Base-by-base conservation (phyloP, 352 stramenopile species). In the Phytophthora niederhauseri region DNA sequence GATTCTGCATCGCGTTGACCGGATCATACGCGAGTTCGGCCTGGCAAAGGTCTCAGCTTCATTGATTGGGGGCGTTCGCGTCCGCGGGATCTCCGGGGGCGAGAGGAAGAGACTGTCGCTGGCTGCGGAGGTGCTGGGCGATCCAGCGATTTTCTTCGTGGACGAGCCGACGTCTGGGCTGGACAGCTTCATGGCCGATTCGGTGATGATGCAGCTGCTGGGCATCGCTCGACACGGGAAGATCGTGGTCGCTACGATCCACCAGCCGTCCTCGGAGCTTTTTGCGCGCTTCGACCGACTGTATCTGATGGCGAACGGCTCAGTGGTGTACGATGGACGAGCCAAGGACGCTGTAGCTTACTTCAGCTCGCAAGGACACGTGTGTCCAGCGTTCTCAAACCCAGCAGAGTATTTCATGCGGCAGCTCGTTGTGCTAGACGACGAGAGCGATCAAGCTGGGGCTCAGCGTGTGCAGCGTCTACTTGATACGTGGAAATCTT, bases 221-320 rank as follows among this genome's bases (percentile, higher is more conserved):
- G 75, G 83, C 20, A 76, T 97, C 24, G 87, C 88, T 12, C 78
- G 83, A 51, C 49, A 81, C n/a, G 89, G 90, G 1, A 86, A 87
- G 38, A 97, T 86, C 2, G 78, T 97, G n/a, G 74, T 98, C 28
- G 81, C 87, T 15, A 92, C 93, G 1, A 97, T 97, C 76, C 90
- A 96, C n/a, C n/a, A n/a, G n/a, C n/a, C n/a, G n/a, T n/a, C n/a
- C n/a, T n/a, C n/a, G n/a, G n/a, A n/a, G n/a, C n/a, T n/a, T n/a
- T n/a, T n/a, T n/a, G n/a, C n/a, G n/a, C n/a, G n/a, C n/a, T n/a
- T n/a, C n/a, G n/a, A n/a, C n/a, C n/a, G n/a, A n/a, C n/a, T n/a
- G n/a, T n/a, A n/a, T 52, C 54, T 90, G 58, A 63, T 90, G 1
- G 70, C 65, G n/a, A 76, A 73, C 17, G 79, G 81, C 4, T 24